These are phyloP conservation scores for Peniophora sp. DNA, from an alignment of 1,284 basidiomycete genomes.

Conservation along the genomic window DNA sequence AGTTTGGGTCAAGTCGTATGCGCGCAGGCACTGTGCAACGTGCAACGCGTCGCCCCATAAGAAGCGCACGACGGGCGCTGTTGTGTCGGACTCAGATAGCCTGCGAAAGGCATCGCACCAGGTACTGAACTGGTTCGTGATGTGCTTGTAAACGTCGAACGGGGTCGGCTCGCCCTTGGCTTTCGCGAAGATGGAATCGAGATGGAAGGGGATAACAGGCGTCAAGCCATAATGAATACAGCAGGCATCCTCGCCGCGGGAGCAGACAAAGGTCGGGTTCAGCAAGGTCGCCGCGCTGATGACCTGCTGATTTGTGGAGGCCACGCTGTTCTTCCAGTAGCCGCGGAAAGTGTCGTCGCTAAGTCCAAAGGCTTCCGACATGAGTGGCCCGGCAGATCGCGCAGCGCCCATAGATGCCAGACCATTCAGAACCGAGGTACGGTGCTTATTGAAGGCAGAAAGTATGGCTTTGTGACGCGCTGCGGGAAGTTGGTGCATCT, in stretches of 20 bases:
- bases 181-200: conserved; percentile 28
- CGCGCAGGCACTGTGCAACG: conserved; percentile 22
- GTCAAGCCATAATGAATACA: conserved; percentile 38
- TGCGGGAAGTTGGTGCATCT: not conserved
- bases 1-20: conserved; percentile 11
- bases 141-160: conserved; percentile 18
- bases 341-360: conserved; percentile 9
- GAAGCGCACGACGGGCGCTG: conserved; percentile 24
- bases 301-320: conserved; percentile 20
- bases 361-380: not conserved
- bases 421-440: not conserved
- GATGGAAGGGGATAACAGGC: conserved; percentile 40
- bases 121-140: conserved; percentile 23
- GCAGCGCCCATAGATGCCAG: not conserved
- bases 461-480: not conserved
- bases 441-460: not conserved
- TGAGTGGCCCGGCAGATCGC: conserved; percentile 33
- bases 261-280: conserved; percentile 44
- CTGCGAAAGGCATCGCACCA: conserved; percentile 24
- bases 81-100: not conserved
- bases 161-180: conserved; percentile 8
- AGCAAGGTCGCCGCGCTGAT: conserved; percentile 21
- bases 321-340: conserved; percentile 38
- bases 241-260: conserved; percentile 30
- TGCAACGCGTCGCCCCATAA: conserved; percentile 27